Evolutionary conservation across 2,329 filamentous ascomycete genomes (phyloP), one percentile per base, ranked within the genome.

Genomic region (Fusarium sp.): DNA sequence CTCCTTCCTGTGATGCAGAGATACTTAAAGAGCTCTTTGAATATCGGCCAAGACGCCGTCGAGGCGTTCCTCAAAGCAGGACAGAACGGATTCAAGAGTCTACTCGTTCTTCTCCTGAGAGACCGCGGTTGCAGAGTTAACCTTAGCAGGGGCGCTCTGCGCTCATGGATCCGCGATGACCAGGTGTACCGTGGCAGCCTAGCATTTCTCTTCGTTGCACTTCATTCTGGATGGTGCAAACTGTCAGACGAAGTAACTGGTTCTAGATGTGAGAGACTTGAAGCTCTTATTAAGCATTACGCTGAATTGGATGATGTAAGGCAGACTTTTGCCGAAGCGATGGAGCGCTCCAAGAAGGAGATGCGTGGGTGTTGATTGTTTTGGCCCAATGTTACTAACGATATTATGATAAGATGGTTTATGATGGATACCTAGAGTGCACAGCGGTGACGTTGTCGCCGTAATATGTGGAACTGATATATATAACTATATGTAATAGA

Each of bases 341-440:
- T 66, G 62, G 62, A 61, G n/a, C 55, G 43, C 9, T 66, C 63
- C 3, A 66, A 66, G 63, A 66, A 66, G 37, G 63, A 66, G 30
- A 66, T 66, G 32, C 43, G 55, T 20, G 48, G 48, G 21, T 4
- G 37, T 30, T 66, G 47, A 66, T 43, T 18, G 41, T 48, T 55
- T 42, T 23, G 25, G 14, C 14, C 13, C 64, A 41, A 60, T 41
- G 37, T 25, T 49, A 45, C 20, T 66, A 66, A 66, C 21, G 63
- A 66, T 28, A 27, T 62, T 55, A 66, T 46, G 63, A 66, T 45
- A 45, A 34, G 13, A 66, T 49, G 63, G 48, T 30, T 63, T 63
- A 61, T 66, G 54, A 66, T 41, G 28, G 37, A 43, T 41, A 21
- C 34, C 9, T 37, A 37, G 34, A 45, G 25, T n/a, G 37, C 37